Evolutionary conservation across 2,329 filamentous ascomycete species (phyloP).

Genomic region (Neoascochyta sp.): DNA sequence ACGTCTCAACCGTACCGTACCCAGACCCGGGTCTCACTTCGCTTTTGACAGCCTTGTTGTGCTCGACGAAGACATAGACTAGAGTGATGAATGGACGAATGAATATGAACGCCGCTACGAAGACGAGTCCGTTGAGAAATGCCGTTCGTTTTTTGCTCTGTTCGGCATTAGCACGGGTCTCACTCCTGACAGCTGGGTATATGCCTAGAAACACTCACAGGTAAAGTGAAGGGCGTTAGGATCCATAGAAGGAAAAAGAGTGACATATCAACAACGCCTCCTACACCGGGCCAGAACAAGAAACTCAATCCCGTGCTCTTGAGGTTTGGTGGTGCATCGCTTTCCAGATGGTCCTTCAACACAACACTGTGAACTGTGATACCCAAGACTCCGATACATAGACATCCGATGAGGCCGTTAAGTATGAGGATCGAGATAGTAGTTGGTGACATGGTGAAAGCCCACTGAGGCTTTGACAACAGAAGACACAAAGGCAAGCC

Average conservation of each 20-base stretch:
- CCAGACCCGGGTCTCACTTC: background rate
- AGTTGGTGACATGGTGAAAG: too few species aligned
- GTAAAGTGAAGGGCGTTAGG: background rate
- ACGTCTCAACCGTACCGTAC: conserved; percentile 6
- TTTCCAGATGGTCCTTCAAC: conserved; percentile 1
- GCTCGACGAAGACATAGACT: conserved; percentile 6
- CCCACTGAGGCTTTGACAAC: too few species aligned
- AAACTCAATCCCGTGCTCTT: conserved; percentile 4
- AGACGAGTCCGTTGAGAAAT: conserved; percentile 5
- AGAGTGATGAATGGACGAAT: conserved; percentile 10
- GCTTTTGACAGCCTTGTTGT: conserved; percentile 1
- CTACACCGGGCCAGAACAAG: conserved; percentile 14
- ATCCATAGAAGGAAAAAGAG: conserved; percentile 7
- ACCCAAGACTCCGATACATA: background rate
- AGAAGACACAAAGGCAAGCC: too few species aligned
- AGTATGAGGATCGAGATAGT: conserved; percentile 1
- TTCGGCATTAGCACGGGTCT: background rate
- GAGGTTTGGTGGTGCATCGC: background rate
- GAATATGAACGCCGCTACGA: conserved; percentile 10
- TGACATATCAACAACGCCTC: conserved; percentile 10
- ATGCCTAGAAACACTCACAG: background rate
- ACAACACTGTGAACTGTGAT: conserved; percentile 1
- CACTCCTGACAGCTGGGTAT: background rate
- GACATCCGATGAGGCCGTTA: conserved; percentile 1
- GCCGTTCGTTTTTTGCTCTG: conserved; percentile 2